Base-by-base conservation (phyloP, 1,284 basidiomycete genomes). In the Melampsora occidentalis region DNA sequence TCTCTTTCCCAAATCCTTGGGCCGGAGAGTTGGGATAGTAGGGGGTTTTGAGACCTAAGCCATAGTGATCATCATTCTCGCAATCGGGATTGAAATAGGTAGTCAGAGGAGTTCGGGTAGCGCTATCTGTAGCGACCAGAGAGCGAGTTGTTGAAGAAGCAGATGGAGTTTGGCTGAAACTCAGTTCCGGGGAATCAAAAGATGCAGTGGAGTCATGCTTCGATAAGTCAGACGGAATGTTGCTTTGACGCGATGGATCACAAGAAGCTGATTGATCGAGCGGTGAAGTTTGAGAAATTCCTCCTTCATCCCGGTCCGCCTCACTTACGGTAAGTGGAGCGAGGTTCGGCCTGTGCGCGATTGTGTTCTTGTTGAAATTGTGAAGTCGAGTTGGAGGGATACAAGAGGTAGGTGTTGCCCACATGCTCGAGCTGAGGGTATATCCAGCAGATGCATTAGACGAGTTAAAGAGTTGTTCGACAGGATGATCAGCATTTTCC, bases 401-500 rank as follows among this genome's bases (percentile, higher is more conserved):
- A 25, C 28, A 28, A 22, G 65, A 46, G 42, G 53, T 7, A 12
- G 73, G 73, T 35, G 66, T 66, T 22, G 73, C 73, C 73, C 73
- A 76, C 73, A 76, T 76, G 28, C 73, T 76, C 31, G 73, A 68
- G 67, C 73, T 76, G 35, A 76, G 73, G 39, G 66, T 46, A 69
- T 68, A 76, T 18, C 73, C 72, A 35, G 63, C 73, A 14, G 73
- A 76, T 33, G 22, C 35, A 57, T 57, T 51, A 51, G 28, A 25
- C 9, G 42, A 46, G 10, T 66, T 59, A n/a, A 63, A 63, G 53
- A 59, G 20, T 25, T 22, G 53, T 59, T 59, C 53, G 14, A 46
- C 42, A 28, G 53, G 53, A 25, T 59, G 53, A 22, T 59, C 22
- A 59, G 9, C 28, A 28, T 22, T 25, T 22, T 59, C 53, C 20